These are phyloP conservation scores for Alternaria metachromatica DNA, from an alignment of 2,329 filamentous ascomycete species.

Conservation along the genomic window DNA sequence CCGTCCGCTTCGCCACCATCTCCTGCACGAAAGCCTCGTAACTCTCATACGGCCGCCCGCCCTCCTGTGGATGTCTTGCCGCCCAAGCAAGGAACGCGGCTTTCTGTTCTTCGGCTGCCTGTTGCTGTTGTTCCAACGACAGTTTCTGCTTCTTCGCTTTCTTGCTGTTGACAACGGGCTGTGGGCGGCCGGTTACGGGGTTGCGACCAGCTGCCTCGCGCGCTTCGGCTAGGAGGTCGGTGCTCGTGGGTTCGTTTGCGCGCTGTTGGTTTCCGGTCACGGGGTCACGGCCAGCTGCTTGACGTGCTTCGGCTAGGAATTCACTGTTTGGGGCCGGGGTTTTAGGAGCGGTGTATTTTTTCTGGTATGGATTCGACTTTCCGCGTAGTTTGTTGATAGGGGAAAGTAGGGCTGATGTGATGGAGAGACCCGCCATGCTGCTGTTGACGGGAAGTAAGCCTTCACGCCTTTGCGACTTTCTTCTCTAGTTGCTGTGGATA, in stretches of 20 bases:
- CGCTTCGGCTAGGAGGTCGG: neutral
- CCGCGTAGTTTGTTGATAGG: conserved; percentile 7
- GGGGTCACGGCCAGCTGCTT: conserved; percentile 22
- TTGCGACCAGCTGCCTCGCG: neutral
- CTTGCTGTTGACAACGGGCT: neutral
- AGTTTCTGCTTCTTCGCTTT: neutral
- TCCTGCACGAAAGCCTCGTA: conserved; percentile 21
- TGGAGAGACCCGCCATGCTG: conserved; percentile 2
- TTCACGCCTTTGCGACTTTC: neutral
- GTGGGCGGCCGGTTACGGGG: neutral
- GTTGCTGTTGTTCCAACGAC: neutral
- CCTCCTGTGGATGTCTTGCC: conserved; percentile 9
- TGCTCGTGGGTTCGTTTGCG: neutral
- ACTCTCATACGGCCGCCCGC: conserved; percentile 13
- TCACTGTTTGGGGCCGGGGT: neutral
- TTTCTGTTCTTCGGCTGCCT: conserved; percentile 3
- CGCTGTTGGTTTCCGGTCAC: conserved; percentile 19
- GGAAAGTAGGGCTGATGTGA: conserved; percentile 1
- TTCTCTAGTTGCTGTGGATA: neutral
- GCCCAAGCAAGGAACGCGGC: conserved; percentile 10
- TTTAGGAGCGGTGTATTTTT: neutral
- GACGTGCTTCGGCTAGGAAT: conserved; percentile 30
- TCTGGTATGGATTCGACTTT: conserved; percentile 12
- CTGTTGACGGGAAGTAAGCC: neutral
- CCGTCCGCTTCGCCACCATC: conserved; percentile 20